Percentiles rank a stretch among this genome's conserved stretches.
These are phyloP conservation scores for Tardiomyces depauwii DNA, from an alignment of 1,139 yeast genomes.

Conservation along the genomic window DNA sequence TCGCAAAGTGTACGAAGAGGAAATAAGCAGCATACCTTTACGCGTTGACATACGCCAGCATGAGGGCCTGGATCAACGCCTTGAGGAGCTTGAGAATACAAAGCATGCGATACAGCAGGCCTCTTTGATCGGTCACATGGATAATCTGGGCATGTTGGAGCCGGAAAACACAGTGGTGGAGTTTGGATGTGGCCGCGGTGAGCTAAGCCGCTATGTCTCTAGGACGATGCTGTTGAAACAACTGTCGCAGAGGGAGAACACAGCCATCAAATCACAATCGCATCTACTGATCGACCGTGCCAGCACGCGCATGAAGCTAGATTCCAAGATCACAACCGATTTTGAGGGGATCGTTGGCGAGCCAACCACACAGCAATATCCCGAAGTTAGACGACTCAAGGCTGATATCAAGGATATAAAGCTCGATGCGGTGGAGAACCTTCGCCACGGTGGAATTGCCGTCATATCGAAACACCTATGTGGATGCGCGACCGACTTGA, in stretches of 20 bases:
- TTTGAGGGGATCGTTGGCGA: constrained; percentile 16
- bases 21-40: constrained; percentile 8
- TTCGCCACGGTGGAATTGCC: constrained; percentile 26
- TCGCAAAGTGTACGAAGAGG: constrained; percentile 14
- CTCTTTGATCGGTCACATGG: constrained; percentile 63
- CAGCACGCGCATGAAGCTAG: constrained; percentile 68
- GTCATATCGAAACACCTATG: constrained; percentile 82
- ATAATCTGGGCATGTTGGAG: constrained; percentile 32
- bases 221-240: constrained; percentile 28
- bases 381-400: constrained; percentile 37
- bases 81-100: constrained; percentile 40
- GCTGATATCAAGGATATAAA: constrained; percentile 72
- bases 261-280: neutral
- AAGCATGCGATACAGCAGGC: constrained; percentile 81
- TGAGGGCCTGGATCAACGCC: constrained; percentile 29
- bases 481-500: constrained; percentile 88
- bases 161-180: constrained; percentile 37
- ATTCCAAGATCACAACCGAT: constrained; percentile 52
- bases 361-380: constrained; percentile 19
- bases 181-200: constrained; percentile 89
- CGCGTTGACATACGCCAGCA: constrained; percentile 12
- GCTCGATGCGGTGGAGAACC: constrained; percentile 31
- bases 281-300: constrained; percentile 69
- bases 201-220: constrained; percentile 59
- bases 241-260: neutral